Conservation (phyloP, 164 flowering plant species). For the Aristolochia contorta region DNA sequence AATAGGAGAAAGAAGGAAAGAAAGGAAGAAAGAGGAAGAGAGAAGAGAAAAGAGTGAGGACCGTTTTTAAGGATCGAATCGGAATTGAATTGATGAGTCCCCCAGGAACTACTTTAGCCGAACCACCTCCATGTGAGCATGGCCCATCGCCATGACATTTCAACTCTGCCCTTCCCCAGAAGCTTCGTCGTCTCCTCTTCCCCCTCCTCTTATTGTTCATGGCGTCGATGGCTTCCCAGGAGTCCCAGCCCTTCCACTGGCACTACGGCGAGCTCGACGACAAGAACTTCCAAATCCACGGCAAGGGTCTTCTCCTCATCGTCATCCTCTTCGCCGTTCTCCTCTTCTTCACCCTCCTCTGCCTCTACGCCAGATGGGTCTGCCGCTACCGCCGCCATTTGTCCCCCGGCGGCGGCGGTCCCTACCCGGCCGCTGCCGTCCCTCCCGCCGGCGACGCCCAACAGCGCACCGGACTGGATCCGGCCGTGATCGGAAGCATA, state of each 20-base stretch:
- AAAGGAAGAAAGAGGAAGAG: too few relatives aligned
- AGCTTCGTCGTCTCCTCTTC: background rate
- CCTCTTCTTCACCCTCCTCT: slow-evolving; percentile 35
- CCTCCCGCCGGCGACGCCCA: slow-evolving; percentile 6
- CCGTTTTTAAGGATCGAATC: background rate
- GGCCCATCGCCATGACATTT: slow-evolving; percentile 1
- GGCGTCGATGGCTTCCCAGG: slow-evolving; percentile 15
- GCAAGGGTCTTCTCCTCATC: slow-evolving; percentile 39
- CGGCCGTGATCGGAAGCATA: slow-evolving; percentile 20
- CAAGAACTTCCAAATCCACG: slow-evolving; percentile 46
- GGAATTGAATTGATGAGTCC: background rate
- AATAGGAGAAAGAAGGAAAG: too few relatives aligned
- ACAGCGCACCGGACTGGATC: slow-evolving; percentile 9
- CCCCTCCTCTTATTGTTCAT: too few relatives aligned
- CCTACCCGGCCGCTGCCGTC: slow-evolving; percentile 1
- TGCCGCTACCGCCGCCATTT: slow-evolving; percentile 19
- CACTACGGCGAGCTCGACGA: slow-evolving; percentile 50
- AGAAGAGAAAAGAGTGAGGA: too few relatives aligned
- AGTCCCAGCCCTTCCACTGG: slow-evolving; percentile 36
- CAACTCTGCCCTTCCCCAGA: background rate
- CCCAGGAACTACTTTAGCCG: background rate
- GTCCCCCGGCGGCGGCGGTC: slow-evolving; percentile 1
- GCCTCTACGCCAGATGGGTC: slow-evolving; percentile 53
- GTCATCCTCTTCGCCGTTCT: slow-evolving; percentile 33
- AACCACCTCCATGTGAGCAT: background rate